Conservation (phyloP, 2,329 filamentous ascomycete genomes). For the Phialocephala subalpina region DNA sequence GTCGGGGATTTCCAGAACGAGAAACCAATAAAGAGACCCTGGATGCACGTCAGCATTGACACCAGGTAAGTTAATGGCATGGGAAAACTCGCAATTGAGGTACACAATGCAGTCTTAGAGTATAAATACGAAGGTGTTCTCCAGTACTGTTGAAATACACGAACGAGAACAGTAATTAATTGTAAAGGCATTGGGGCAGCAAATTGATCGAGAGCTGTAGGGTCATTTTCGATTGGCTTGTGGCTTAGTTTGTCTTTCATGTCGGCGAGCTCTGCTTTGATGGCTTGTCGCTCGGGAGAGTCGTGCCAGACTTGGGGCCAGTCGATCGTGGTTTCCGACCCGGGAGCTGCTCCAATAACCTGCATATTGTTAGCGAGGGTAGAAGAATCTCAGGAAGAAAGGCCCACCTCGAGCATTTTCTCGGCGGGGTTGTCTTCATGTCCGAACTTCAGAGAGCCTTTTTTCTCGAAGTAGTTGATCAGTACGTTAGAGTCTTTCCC, state of each 20-base stretch:
- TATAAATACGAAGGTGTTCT: conserved; percentile 67
- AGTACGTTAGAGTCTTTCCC: conserved; percentile 74
- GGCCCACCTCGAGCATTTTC: conserved; percentile 71
- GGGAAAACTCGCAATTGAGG: conserved; percentile 45
- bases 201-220: conserved; percentile 58
- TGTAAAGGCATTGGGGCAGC: conserved; percentile 69
- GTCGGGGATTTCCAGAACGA: conserved; percentile 72
- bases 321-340: conserved; percentile 67
- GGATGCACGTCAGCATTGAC: not conserved
- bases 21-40: conserved; percentile 72
- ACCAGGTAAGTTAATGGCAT: conserved; percentile 38
- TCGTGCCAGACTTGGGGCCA: conserved; percentile 69
- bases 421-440: conserved; percentile 80
- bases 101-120: conserved; percentile 42
- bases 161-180: conserved; percentile 60
- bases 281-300: conserved; percentile 54
- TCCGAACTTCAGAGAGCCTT: conserved; percentile 72
- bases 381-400: conserved; percentile 41
- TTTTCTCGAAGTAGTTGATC: conserved; percentile 78
- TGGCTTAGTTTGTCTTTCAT: conserved; percentile 55
- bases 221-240: conserved; percentile 36
- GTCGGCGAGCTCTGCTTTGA: conserved; percentile 57
- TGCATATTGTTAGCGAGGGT: conserved; percentile 40
- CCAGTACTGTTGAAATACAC: conserved; percentile 73
- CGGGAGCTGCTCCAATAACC: conserved; percentile 67